Evolutionary conservation across 495 filamentous ascomycete genomes (phyloP).

Genomic region (Aspergillus diversus): DNA sequence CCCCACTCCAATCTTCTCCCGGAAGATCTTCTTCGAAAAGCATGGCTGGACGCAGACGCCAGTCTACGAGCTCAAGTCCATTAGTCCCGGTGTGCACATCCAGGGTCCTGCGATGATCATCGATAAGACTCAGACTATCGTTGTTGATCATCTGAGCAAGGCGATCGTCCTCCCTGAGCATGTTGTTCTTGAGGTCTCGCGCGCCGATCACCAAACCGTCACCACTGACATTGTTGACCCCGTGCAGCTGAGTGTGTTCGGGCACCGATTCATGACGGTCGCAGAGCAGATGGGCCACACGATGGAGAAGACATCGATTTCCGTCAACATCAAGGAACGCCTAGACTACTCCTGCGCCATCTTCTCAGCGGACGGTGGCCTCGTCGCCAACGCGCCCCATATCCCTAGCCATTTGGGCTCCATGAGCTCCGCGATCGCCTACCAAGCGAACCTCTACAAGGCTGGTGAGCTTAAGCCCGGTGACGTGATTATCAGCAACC

Average conservation of each 20-base stretch:
- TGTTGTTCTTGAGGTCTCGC: slow-evolving; percentile 74
- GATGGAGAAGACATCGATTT: slow-evolving; percentile 89
- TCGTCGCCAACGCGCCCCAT: slow-evolving; percentile 90
- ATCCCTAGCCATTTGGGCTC: slow-evolving; percentile 83
- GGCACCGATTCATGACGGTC: slow-evolving; percentile 92
- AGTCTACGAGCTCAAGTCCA: slow-evolving; percentile 75
- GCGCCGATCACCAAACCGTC: slow-evolving; percentile 68
- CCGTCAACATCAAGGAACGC: slow-evolving; percentile 90
- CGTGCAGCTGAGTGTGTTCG: slow-evolving; percentile 89
- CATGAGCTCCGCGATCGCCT: slow-evolving; percentile 89
- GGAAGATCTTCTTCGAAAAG: slow-evolving; percentile 50
- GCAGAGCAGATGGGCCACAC: slow-evolving; percentile 92
- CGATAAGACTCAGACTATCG: slow-evolving; percentile 92
- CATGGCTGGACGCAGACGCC: slow-evolving; percentile 73
- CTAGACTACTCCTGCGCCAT: slow-evolving; percentile 91
- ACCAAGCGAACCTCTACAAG: slow-evolving; percentile 81
- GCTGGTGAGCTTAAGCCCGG: slow-evolving; percentile 81
- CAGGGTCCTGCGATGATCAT: slow-evolving; percentile 85
- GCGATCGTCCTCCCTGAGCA: slow-evolving; percentile 57
- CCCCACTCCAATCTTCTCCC: slow-evolving; percentile 20
- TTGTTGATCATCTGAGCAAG: slow-evolving; percentile 74
- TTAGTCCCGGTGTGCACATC: slow-evolving; percentile 68
- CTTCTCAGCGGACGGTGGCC: slow-evolving; percentile 76
- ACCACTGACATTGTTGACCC: slow-evolving; percentile 54
- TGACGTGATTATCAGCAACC: slow-evolving; percentile 93